Evolutionary conservation across 345 rosid genomes (phyloP).

Genomic region (Melaleuca alternifolia): DNA sequence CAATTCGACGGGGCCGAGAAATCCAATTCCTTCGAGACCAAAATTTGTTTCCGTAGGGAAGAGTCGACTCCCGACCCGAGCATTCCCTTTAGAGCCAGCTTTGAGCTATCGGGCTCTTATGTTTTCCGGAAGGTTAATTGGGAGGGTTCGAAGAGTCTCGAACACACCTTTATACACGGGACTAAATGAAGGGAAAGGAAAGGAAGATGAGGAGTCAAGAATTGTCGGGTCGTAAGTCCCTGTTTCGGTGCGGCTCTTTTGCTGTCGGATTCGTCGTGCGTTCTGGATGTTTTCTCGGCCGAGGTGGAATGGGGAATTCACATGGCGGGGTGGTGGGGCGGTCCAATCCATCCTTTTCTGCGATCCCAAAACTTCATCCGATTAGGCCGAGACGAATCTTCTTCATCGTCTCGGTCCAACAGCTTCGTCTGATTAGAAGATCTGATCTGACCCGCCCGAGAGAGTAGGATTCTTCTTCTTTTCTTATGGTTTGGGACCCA

Average conservation of each 20-base stretch:
- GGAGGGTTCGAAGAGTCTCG: not conserved
- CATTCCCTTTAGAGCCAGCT: not conserved
- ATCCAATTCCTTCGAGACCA: not conserved
- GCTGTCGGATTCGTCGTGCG: not conserved
- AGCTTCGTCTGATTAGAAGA: not conserved
- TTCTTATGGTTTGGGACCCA: too few species aligned
- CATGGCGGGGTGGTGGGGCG: not conserved
- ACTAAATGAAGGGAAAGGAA: not conserved
- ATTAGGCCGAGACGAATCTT: not conserved
- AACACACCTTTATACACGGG: too few species aligned
- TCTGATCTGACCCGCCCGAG: too few species aligned
- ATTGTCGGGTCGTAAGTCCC: not conserved
- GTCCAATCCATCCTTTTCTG: not conserved
- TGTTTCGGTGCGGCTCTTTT: not conserved
- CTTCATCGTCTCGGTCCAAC: not conserved
- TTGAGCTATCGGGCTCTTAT: accelerated
- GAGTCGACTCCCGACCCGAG: not conserved
- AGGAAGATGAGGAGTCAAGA: not conserved
- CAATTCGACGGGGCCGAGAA: not conserved
- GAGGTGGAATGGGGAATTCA: not conserved
- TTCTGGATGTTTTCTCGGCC: not conserved
- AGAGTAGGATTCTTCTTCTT: too few species aligned
- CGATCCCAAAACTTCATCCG: not conserved
- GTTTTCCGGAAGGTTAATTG: not conserved
- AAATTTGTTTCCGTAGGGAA: accelerated